Evolutionary conservation across 352 stramenopile species (phyloP).

Genomic region (Phytophthora palmivora): DNA sequence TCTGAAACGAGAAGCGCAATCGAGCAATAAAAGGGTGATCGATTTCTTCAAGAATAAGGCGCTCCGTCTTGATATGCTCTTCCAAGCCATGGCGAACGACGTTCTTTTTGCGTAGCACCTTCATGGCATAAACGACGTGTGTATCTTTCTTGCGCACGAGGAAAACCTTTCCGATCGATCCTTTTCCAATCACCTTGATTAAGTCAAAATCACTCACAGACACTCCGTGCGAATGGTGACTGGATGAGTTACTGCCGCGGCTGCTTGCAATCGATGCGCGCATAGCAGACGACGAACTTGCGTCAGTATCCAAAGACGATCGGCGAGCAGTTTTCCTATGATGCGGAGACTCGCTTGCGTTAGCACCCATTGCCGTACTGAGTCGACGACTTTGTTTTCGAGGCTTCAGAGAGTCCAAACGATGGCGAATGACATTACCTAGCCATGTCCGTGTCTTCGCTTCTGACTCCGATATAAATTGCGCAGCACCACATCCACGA

Average conservation of each 20-base stretch:
- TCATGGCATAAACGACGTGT: constrained; percentile 96
- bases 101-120: constrained; percentile 97
- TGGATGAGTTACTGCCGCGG: constrained; percentile 39
- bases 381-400: constrained; percentile 61
- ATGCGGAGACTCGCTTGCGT: constrained; percentile 45
- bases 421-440: constrained; percentile 66
- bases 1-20: constrained; percentile 98
- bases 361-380: constrained; percentile 40
- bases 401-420: constrained; percentile 72
- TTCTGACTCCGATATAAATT: constrained; percentile 75
- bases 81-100: constrained; percentile 94
- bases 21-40: constrained; percentile 98
- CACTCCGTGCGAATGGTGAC: constrained; percentile 40
- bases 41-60: constrained; percentile 97
- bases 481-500: constrained; percentile 45
- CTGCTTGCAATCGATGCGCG: constrained; percentile 62
- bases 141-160: constrained; percentile 90
- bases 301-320: constrained; percentile 49
- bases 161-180: constrained; percentile 91
- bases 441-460: constrained; percentile 66
- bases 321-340: constrained; percentile 52
- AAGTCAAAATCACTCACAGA: constrained; percentile 89
- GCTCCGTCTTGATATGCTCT: constrained; percentile 97
- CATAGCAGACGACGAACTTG: constrained; percentile 52
- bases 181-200: constrained; percentile 86